phyloP scores from a whole-genome alignment of 257 asterid genomes.

The Ilex aquifolium region DNA sequence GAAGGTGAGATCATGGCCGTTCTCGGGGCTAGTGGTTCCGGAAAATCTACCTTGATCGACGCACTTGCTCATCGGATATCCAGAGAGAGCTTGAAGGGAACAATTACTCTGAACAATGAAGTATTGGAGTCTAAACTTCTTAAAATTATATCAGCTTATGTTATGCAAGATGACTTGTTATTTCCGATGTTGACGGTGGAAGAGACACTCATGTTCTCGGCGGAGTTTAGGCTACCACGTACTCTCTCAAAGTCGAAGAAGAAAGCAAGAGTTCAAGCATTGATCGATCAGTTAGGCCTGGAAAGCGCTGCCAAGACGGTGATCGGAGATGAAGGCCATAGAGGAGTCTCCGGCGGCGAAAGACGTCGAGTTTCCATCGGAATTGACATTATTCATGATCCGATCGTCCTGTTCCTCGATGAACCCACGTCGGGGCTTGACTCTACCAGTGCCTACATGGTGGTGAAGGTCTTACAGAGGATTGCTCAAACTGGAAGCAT shows the following conservation, averaged over 20 bases:
- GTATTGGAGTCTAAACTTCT: slow-evolving; percentile 40
- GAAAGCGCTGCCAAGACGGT: slow-evolving; percentile 39
- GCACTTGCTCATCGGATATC: slow-evolving; percentile 51
- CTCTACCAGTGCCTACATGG: slow-evolving; percentile 55
- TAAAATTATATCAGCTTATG: slow-evolving; percentile 51
- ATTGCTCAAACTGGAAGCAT: slow-evolving; percentile 59
- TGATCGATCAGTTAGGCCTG: slow-evolving; percentile 52
- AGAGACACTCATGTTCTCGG: slow-evolving; percentile 57
- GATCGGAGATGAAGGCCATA: slow-evolving; percentile 57
- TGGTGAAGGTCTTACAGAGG: slow-evolving; percentile 46
- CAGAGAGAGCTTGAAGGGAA: slow-evolving; percentile 42
- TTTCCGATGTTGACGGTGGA: slow-evolving; percentile 57
- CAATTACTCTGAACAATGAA: slow-evolving; percentile 42
- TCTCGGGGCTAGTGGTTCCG: slow-evolving; percentile 64
- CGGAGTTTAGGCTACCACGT: slow-evolving; percentile 44
- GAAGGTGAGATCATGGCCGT: slow-evolving; percentile 60
- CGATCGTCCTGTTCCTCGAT: slow-evolving; percentile 48
- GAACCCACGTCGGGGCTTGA: slow-evolving; percentile 64
- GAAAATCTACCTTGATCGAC: slow-evolving; percentile 52
- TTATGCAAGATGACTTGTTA: slow-evolving; percentile 53
- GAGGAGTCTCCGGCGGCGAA: slow-evolving; percentile 56
- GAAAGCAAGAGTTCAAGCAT: slow-evolving; percentile 38
- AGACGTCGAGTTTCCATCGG: slow-evolving; percentile 53
- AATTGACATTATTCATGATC: slow-evolving; percentile 56
- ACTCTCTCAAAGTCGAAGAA: slow-evolving; percentile 37